phyloP scores from a whole-genome alignment of 805 yeast genomes.

The Cyberlindnera samutprakarnensis region DNA sequence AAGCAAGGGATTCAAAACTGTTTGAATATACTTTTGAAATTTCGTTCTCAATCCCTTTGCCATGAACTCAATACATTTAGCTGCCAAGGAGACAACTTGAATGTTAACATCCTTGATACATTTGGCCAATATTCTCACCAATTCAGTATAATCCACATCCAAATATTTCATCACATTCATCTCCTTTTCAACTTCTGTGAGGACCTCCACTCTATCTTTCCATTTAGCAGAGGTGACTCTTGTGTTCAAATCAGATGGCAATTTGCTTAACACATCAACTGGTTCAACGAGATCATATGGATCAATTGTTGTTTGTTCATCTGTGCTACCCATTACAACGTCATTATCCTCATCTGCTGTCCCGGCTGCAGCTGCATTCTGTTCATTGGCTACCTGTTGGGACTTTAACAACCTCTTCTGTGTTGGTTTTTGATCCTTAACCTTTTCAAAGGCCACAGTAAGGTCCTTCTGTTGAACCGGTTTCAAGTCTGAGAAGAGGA shows the following conservation, averaged over 20 bases:
- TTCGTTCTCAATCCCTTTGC: constrained; percentile 57
- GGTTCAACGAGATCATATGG: constrained; percentile 69
- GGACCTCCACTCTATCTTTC: constrained; percentile 86
- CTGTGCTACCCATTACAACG: constrained; percentile 22
- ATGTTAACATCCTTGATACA: constrained; percentile 84
- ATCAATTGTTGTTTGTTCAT: constrained; percentile 33
- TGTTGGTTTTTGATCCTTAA: constrained; percentile 32
- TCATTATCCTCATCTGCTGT: constrained; percentile 15
- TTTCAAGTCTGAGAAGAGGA: constrained; percentile 65
- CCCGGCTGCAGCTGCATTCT: constrained; percentile 9
- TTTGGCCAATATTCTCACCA: constrained; percentile 59
- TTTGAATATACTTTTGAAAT: constrained; percentile 46
- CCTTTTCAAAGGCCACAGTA: constrained; percentile 54
- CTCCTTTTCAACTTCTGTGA: constrained; percentile 50
- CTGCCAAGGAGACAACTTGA: constrained; percentile 75
- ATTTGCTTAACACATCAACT: constrained; percentile 52
- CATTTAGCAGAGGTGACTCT: constrained; percentile 62
- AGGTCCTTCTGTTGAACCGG: constrained; percentile 90
- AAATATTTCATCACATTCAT: constrained; percentile 47
- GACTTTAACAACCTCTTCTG: constrained; percentile 51
- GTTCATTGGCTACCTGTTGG: constrained; percentile 38
- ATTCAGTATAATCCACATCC: constrained; percentile 57
- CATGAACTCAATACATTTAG: constrained; percentile 52
- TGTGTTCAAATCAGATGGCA: constrained; percentile 56
- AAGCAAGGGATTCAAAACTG: constrained; percentile 53